Evolutionary conservation across 1,139 yeast species (phyloP).

Genomic region (Yamadazyma diospyri): DNA sequence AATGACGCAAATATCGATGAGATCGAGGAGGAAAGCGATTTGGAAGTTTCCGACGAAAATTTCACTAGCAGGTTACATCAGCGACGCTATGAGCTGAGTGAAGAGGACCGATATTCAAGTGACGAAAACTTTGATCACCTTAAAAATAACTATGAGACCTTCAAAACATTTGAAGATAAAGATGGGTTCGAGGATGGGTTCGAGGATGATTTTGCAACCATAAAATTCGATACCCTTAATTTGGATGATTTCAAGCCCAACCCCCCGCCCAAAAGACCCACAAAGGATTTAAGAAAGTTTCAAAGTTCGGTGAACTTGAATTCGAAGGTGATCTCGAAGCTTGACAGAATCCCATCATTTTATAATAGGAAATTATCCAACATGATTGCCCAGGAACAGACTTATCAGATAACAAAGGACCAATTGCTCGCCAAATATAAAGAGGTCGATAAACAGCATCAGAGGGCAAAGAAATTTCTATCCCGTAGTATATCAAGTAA

Average conservation of each 20-base stretch:
- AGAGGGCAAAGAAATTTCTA: conserved; percentile 9
- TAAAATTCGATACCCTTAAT: conserved; percentile 1
- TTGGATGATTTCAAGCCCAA: conserved; percentile 4
- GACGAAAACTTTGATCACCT: conserved; percentile 33
- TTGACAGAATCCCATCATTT: conserved; percentile 45
- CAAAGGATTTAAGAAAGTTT: conserved; percentile 22
- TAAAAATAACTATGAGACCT: conserved; percentile 33
- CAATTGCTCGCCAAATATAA: conserved; percentile 16
- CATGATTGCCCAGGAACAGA: conserved; percentile 15
- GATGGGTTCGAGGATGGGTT: conserved; percentile 40
- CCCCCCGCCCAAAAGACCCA: conserved; percentile 4
- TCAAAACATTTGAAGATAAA: conserved; percentile 21
- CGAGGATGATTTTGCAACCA: conserved; percentile 27
- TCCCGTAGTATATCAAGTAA: conserved; percentile 2
- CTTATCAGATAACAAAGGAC: conserved; percentile 13
- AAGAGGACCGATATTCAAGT: conserved; percentile 10
- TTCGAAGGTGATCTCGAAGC: conserved; percentile 32
- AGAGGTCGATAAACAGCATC: conserved; percentile 16
- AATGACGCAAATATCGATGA: conserved; percentile 1
- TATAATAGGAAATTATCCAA: conserved; percentile 18
- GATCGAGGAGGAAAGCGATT: conserved; percentile 10
- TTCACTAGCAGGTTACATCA: conserved; percentile 3
- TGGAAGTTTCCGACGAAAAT: conserved; percentile 7
- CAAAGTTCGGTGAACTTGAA: conserved; percentile 34
- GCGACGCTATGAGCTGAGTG: conserved; percentile 2